Conservation (phyloP, 305 asterid genomes). For the Fraxinus velutina region DNA sequence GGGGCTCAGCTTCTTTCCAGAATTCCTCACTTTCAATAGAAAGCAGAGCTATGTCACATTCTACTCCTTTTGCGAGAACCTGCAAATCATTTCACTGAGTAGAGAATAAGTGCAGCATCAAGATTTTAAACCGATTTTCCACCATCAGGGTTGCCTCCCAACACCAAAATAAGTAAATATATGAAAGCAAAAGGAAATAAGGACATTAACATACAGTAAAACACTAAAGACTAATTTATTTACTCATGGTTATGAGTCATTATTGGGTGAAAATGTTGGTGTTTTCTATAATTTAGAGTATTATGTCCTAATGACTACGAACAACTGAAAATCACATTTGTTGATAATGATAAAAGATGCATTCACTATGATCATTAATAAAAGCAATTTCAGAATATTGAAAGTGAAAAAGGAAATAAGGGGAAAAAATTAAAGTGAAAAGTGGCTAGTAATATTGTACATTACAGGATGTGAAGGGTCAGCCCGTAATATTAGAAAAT, state of each 20-base stretch:
- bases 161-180: not conserved
- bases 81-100: constrained; percentile 35
- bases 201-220: not conserved
- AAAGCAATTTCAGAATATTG: constrained; percentile 11
- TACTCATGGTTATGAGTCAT: constrained; percentile 2
- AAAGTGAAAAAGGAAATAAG: constrained; percentile 17
- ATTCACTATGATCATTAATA: constrained; percentile 1
- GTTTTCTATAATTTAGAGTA: not conserved
- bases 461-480: not conserved
- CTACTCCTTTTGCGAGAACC: constrained; percentile 94
- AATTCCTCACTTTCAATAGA: constrained; percentile 75
- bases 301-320: not conserved
- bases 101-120: constrained; percentile 23
- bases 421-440: not conserved
- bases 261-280: not conserved
- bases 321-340: constrained; percentile 10
- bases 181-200: not conserved
- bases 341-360: not conserved
- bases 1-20: constrained; percentile 74
- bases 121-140: constrained; percentile 11
- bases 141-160: not conserved
- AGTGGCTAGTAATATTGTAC: not conserved
- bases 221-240: not conserved
- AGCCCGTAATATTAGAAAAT: not conserved
- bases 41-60: constrained; percentile 94